Evolutionary conservation across 345 rosid species (phyloP).

Genomic region (Eucalyptus curtisii): DNA sequence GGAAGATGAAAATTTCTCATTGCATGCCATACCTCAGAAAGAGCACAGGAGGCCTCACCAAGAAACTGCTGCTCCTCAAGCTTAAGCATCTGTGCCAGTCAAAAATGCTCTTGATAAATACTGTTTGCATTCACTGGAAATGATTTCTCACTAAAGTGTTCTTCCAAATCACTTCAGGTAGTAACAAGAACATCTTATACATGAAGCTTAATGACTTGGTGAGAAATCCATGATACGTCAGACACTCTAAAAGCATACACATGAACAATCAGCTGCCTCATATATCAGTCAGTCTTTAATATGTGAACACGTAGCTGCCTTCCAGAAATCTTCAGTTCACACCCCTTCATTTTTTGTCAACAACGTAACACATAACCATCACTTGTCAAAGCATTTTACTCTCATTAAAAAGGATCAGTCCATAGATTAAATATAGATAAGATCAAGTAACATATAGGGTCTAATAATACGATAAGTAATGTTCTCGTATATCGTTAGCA

Average conservation of each 20-base stretch:
- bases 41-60: constrained; percentile 49
- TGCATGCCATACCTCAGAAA: constrained; percentile 40
- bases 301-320: neutral
- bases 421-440: neutral
- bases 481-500: neutral
- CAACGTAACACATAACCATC: neutral
- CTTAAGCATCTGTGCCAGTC: constrained; percentile 48
- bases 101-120: neutral
- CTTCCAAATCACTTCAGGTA: neutral
- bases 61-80: constrained; percentile 67
- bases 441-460: neutral
- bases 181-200: neutral
- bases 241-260: neutral
- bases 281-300: neutral
- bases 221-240: neutral
- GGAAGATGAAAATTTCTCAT: neutral
- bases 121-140: neutral
- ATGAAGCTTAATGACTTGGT: neutral
- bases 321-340: neutral
- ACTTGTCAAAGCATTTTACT: neutral
- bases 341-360: neutral
- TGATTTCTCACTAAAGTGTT: neutral
- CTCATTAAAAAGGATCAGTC: neutral
- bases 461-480: neutral
- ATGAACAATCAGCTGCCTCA: neutral